phyloP scores from a whole-genome alignment of 371 early-diverging fungal genomes.

The Lichtheimia ornata region DNA sequence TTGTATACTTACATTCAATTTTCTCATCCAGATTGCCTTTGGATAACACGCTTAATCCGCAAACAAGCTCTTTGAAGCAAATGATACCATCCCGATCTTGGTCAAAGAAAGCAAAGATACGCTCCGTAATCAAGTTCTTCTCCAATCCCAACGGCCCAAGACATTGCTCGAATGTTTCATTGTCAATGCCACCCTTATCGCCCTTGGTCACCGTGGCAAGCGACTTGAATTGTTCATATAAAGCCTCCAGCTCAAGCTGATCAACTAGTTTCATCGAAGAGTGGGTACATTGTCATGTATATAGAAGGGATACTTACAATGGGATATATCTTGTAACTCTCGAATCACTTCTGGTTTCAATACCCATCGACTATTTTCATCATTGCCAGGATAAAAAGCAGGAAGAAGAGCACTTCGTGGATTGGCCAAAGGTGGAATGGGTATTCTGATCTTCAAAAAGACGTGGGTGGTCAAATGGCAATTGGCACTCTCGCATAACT shows the following conservation, averaged over 20 bases:
- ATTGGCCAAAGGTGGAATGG: constrained; percentile 93
- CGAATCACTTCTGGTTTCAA: constrained; percentile 37
- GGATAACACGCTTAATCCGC: constrained; percentile 81
- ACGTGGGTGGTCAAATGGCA: constrained; percentile 81
- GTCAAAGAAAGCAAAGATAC: constrained; percentile 91
- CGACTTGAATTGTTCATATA: constrained; percentile 84
- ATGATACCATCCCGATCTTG: constrained; percentile 77
- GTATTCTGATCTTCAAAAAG: constrained; percentile 89
- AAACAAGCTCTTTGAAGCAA: constrained; percentile 81
- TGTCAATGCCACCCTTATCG: constrained; percentile 68
- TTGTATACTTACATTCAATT: constrained; percentile 65
- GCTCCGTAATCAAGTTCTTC: constrained; percentile 82
- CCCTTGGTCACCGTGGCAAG: constrained; percentile 62
- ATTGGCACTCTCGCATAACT: constrained; percentile 81
- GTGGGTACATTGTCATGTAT: neutral
- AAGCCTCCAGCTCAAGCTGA: constrained; percentile 79
- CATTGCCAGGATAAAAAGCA: constrained; percentile 75
- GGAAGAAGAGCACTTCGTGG: constrained; percentile 80
- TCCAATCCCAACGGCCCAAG: constrained; percentile 86
- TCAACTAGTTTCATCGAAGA: constrained; percentile 57
- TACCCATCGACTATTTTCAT: constrained; percentile 22
- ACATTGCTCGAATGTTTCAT: constrained; percentile 80
- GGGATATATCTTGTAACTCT: constrained; percentile 65
- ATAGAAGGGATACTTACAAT: constrained; percentile 56
- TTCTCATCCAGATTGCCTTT: constrained; percentile 90